Conservation (phyloP, 331 rosid genomes). For the Prunus yedoensis region DNA sequence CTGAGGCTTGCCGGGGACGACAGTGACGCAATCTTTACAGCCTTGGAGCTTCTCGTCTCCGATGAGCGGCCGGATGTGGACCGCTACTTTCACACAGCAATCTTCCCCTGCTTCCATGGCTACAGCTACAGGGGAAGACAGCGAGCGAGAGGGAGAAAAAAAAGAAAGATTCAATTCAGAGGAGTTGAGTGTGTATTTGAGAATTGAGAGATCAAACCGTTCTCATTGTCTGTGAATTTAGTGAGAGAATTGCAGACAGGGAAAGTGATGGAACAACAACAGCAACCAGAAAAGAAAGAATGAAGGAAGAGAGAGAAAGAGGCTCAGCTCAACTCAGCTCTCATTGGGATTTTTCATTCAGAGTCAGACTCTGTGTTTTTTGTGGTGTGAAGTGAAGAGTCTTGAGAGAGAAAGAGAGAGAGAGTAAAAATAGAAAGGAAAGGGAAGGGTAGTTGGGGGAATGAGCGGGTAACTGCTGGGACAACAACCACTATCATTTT, state of each 20-base stretch:
- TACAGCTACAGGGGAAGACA: conserved; percentile 10
- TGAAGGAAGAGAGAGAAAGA: neutral
- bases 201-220: conserved; percentile 34
- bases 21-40: conserved; percentile 95
- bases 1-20: conserved; percentile 94
- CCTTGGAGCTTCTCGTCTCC: conserved; percentile 92
- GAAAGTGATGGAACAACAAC: conserved; percentile 42
- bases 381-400: too few relatives aligned
- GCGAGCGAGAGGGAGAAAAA: conserved; percentile 6
- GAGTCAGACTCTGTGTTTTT: conserved; percentile 8
- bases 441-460: conserved; percentile 50
- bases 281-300: neutral
- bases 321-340: conserved; percentile 5
- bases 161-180: neutral
- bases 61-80: conserved; percentile 91
- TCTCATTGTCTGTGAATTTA: conserved; percentile 37
- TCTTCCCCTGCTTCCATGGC: conserved; percentile 79
- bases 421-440: neutral
- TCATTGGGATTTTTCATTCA: conserved; percentile 3
- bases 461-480: conserved; percentile 37
- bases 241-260: conserved; percentile 16
- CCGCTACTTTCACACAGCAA: conserved; percentile 96
- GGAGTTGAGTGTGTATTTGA: neutral
- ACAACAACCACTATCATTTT: conserved; percentile 52
- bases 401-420: conserved; percentile 4